These are phyloP conservation scores for Halophytophthora batemanensis DNA, from an alignment of 352 stramenopile genomes.

Conservation along the genomic window DNA sequence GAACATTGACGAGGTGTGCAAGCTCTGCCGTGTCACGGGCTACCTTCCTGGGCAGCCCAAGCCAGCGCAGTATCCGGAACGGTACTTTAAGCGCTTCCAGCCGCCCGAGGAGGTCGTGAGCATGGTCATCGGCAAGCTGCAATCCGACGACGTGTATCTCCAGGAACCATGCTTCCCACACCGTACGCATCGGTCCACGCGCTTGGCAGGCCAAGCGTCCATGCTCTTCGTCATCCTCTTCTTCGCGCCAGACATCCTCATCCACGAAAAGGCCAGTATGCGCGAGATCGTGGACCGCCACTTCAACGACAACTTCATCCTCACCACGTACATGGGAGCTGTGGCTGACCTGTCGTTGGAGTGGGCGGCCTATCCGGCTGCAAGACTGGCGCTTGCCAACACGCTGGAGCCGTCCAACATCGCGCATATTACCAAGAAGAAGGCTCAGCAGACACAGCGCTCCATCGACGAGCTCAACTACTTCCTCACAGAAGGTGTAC, in stretches of 20 bases:
- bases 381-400: conserved; percentile 87
- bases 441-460: conserved; percentile 81
- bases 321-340: conserved; percentile 94
- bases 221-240: conserved; percentile 96
- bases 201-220: conserved; percentile 88
- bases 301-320: conserved; percentile 97
- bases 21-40: conserved; percentile 87
- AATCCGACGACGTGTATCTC: conserved; percentile 94
- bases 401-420: conserved; percentile 87
- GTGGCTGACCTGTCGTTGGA: conserved; percentile 92
- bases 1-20: conserved; percentile 91
- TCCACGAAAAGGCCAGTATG: conserved; percentile 91
- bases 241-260: conserved; percentile 91
- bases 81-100: conserved; percentile 87
- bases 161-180: conserved; percentile 91
- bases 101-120: conserved; percentile 87
- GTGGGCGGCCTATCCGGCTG: conserved; percentile 90
- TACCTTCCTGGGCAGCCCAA: conserved; percentile 84
- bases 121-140: conserved; percentile 92
- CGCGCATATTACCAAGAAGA: conserved; percentile 85
- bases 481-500: conserved; percentile 89
- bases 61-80: conserved; percentile 84
- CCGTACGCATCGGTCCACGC: conserved; percentile 90
- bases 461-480: conserved; percentile 89
- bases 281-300: conserved; percentile 94